These are phyloP conservation scores for Fraxinus excelsior DNA, from an alignment of 257 asterid genomes.

Conservation along the genomic window DNA sequence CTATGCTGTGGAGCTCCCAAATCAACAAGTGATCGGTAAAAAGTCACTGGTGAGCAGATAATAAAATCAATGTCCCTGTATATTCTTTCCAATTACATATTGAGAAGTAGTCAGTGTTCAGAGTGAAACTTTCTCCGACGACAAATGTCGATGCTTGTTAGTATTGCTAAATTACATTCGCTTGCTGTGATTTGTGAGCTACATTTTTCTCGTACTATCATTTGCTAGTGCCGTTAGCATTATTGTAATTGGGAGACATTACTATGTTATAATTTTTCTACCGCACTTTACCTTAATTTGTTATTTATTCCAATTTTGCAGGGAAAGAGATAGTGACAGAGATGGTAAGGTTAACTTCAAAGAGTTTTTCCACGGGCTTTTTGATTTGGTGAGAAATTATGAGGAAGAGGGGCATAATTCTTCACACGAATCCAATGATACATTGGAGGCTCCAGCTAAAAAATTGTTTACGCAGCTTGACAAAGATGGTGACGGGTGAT, in stretches of 20 bases:
- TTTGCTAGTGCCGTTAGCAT: background rate
- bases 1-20: background rate
- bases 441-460: slow-evolving; percentile 67
- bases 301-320: slow-evolving; percentile 30
- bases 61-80: background rate
- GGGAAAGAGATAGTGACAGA: slow-evolving; percentile 88
- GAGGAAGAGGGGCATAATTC: slow-evolving; percentile 66
- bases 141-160: background rate
- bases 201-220: background rate
- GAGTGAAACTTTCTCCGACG: background rate
- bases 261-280: slow-evolving; percentile 12
- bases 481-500: slow-evolving; percentile 90
- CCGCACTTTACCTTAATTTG: background rate
- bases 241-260: background rate
- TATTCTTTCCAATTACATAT: background rate
- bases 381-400: slow-evolving; percentile 73
- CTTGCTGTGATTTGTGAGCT: background rate
- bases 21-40: background rate
- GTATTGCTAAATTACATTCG: background rate
- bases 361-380: slow-evolving; percentile 91
- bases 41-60: background rate
- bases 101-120: background rate
- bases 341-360: slow-evolving; percentile 83
- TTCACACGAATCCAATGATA: slow-evolving; percentile 46
- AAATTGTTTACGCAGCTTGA: slow-evolving; percentile 77